phyloP scores from a whole-genome alignment of 179 eudicot species.

The Corrigiola litoralis region DNA sequence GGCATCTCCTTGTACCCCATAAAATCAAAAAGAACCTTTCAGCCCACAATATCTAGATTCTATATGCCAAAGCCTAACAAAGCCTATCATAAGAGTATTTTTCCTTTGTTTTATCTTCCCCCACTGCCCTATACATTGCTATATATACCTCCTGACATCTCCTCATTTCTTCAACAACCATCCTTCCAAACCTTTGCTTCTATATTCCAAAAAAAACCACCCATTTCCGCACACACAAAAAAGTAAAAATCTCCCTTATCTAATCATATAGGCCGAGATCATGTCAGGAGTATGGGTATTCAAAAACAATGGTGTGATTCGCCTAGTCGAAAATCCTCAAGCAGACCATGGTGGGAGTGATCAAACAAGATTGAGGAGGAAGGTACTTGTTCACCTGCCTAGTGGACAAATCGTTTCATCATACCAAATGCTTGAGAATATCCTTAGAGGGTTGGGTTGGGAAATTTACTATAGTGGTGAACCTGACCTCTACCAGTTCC shows the following conservation, averaged over 20 bases:
- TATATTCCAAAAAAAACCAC: neutral
- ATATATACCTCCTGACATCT: constrained; percentile 11
- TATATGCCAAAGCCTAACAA: constrained; percentile 12
- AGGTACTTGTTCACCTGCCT: constrained; percentile 28
- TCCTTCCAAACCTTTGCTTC: neutral
- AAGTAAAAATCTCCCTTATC: neutral
- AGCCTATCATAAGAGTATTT: constrained; percentile 20
- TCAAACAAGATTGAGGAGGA: constrained; percentile 21
- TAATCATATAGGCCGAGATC: neutral
- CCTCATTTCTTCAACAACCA: constrained; percentile 17
- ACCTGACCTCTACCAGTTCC: constrained; percentile 26
- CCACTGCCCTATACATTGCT: neutral
- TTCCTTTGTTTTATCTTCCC: constrained; percentile 15
- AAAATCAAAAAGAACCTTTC: neutral
- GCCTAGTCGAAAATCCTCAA: constrained; percentile 31
- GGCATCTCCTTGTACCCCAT: constrained; percentile 13
- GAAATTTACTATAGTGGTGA: constrained; percentile 29
- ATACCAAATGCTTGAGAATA: constrained; percentile 20
- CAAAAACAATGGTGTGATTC: constrained; percentile 30
- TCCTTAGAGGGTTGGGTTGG: constrained; percentile 27
- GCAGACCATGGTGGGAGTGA: constrained; percentile 19
- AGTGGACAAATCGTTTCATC: constrained; percentile 25
- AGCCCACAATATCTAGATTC: constrained; percentile 29
- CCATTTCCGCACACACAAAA: too few relatives aligned
- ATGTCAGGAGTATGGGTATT: constrained; percentile 35